Conservation (phyloP, 441 rosid genomes). For the Pelargonium fulgidum region DNA sequence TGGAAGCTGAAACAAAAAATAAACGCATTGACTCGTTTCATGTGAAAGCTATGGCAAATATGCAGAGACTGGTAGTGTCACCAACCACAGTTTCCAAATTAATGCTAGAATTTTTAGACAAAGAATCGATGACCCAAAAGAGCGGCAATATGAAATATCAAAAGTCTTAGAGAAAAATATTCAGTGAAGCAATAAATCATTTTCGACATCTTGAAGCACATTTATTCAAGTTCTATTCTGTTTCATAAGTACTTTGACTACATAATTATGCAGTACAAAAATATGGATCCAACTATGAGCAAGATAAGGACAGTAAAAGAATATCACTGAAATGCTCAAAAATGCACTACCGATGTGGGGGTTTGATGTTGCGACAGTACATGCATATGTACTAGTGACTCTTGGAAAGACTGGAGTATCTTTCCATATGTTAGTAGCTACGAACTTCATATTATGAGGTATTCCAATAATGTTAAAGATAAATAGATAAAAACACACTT, state of each 20-base stretch:
- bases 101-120: too few relatives aligned
- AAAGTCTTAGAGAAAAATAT: not conserved
- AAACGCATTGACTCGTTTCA: not conserved
- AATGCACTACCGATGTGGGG: not conserved
- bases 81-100: not conserved
- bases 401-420: too few relatives aligned
- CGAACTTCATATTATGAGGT: not conserved
- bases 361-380: too few relatives aligned
- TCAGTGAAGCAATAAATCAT: not conserved
- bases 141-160: not conserved
- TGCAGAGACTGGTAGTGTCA: not conserved
- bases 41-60: not conserved
- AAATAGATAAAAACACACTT: not conserved
- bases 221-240: too few relatives aligned
- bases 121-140: not conserved
- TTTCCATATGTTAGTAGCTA: not conserved
- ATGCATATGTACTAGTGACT: not conserved
- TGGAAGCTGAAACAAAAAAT: constrained; percentile 59
- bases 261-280: not conserved
- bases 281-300: not conserved
- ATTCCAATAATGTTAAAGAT: too few relatives aligned
- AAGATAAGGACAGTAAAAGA: not conserved
- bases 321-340: not conserved
- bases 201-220: not conserved
- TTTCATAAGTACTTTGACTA: not conserved